Evolutionary conservation across 768 basidiomycete genomes (phyloP), one percentile per base, ranked within the genome.

Genomic region (Termitomyces titanicus): DNA sequence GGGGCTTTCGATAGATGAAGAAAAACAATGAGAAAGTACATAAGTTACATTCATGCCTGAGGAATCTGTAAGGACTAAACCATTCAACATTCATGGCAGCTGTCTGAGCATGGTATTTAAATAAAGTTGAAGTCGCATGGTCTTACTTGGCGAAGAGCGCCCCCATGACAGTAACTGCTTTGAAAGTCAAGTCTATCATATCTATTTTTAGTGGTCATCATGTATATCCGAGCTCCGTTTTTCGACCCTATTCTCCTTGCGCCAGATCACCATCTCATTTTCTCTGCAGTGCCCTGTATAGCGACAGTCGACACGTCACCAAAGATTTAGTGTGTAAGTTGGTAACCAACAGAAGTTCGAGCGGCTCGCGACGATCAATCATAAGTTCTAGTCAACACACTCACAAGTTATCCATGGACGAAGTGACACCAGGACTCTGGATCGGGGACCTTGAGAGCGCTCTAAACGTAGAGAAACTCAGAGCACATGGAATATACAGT

Each of bases 381-480:
- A 15, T 33, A n/a, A n/a, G n/a, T 17, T n/a, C 20, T 34, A 15
- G 25, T 34, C 8, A 31, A 53, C 24, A 38, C 51, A 33, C 12
- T 3, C 27, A 24, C 22, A n/a, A 27, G 18, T 57, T 61, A 51
- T 61, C 65, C 11, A 90, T 95, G 87, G 83, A 95, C 72, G 82
- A 94, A 70, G 77, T 96, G 33, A 77, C 89, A 15, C 83, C 83
- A 29, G 82, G 85, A 5, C 71, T 97, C 2, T 96, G 93, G 94
- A 81, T 97, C 22, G 93, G 94, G 8, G 83, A 92, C 72, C 70
- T 94, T 7, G 72, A 74, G 7, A 89, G 86, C 60, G 89, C 92
- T 0, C 75, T 80, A 51, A 75, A 94, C 59, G 77, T 74, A 0
- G 74, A 80, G 42, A 73, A 70, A 3, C 79, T 96, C 56, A 83